Evolutionary conservation across 352 stramenopile species (phyloP), one percentile per base, ranked within the genome.

Genomic region (Pythium vanterpoolii): DNA sequence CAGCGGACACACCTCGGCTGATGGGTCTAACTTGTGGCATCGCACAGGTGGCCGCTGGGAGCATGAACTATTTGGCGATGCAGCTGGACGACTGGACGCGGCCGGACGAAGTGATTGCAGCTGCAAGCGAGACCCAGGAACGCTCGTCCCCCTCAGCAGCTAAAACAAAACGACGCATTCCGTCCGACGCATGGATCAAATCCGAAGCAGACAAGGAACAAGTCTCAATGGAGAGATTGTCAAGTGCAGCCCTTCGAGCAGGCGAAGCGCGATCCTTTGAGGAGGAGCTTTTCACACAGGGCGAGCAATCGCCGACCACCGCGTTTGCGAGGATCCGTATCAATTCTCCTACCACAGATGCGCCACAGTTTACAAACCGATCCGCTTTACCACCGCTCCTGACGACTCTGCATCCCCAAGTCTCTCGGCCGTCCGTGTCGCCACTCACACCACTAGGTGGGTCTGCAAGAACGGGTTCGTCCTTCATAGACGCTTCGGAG

Each of bases 51-150:
- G 56, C 48, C 16, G 43, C 68, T 7, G 76, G 78, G 9, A 83
- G 74, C 26, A 87, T 89, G 76, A 50, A 59, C 27, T 72, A 77
- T 31, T 28, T 89, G 19, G 71, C 74, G 7, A 60, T 68, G 27
- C 69, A 83, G n/a, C 69, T 87, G 0, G 55, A 67, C n/a, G 49
- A 60, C 31, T 34, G 78, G 21, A 56, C 49, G 0, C 66, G 62
- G 10, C 79, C 79, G 1, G 74, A 71, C 13, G 68, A 89, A 19
- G 74, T 89, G 16, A 73, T 89, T 14, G 73, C 34, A 23, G 46
- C 26, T 40, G 53, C 27, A 6, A 5, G 30, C 27, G 30, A 43
- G 27, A 18, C 31, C 24, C 24, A 34, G 5, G 4, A 14, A 23
- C 33, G 33, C 23, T 23, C 36, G 2, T 56, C 49, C 8, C 49